phyloP scores from a whole-genome alignment of 768 basidiomycete genomes.

The Pholiota molesta region DNA sequence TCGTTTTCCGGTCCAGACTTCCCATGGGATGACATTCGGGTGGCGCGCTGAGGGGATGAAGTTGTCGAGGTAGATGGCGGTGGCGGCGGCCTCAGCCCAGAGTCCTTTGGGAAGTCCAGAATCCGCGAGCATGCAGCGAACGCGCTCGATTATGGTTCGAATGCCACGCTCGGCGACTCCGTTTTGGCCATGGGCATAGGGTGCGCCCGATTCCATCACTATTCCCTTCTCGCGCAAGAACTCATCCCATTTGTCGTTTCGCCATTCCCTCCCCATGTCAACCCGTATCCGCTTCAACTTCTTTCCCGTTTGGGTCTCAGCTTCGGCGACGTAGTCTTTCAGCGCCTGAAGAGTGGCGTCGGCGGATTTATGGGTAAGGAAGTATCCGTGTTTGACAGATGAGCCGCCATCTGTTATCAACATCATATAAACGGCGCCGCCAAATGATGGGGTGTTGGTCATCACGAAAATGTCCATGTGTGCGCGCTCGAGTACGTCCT shows the following conservation, averaged over 20 bases:
- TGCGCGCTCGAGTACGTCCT: constrained; percentile 17
- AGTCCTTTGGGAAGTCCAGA: constrained; percentile 19
- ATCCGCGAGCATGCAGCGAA: constrained; percentile 24
- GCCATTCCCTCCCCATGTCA: constrained; percentile 16
- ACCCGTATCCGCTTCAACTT: constrained; percentile 2
- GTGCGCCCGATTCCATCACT: constrained; percentile 21
- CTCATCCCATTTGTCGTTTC: not conserved
- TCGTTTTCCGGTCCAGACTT: constrained; percentile 18
- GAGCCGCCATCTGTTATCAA: constrained; percentile 24
- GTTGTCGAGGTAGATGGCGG: constrained; percentile 12
- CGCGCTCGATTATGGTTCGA: constrained; percentile 26
- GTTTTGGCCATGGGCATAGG: constrained; percentile 33
- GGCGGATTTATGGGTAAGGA: constrained; percentile 26
- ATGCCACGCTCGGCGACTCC: constrained; percentile 32
- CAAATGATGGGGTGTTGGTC: constrained; percentile 20
- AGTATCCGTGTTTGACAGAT: constrained; percentile 15
- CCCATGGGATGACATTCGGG: constrained; percentile 14
- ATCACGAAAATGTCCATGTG: constrained; percentile 27
- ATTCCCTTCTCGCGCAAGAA: constrained; percentile 12
- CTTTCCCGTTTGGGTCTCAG: constrained; percentile 13
- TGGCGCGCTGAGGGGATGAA: constrained; percentile 14
- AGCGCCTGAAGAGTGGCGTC: constrained; percentile 13
- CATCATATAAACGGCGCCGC: constrained; percentile 29
- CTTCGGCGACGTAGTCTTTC: not conserved
- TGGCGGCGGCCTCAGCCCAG: constrained; percentile 19